These are phyloP conservation scores for Bocquillonia castaneifolia DNA, from an alignment of 441 rosid species.

Conservation along the genomic window DNA sequence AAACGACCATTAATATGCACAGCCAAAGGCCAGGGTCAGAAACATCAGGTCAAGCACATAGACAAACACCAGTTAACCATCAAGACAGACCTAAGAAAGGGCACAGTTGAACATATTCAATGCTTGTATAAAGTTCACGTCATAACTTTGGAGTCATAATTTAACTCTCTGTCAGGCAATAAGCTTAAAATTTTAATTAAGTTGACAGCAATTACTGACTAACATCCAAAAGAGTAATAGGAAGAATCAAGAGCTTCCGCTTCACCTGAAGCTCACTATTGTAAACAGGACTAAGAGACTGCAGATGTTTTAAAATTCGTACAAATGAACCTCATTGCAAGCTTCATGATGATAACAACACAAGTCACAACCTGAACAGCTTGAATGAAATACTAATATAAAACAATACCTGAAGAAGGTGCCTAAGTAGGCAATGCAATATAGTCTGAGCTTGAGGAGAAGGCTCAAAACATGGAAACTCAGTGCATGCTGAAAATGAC, in stretches of 20 bases:
- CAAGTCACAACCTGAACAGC: slow-evolving; percentile 5
- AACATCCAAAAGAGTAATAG: background rate
- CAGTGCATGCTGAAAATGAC: slow-evolving; percentile 93
- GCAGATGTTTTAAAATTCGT: background rate
- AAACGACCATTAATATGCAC: slow-evolving; percentile 1
- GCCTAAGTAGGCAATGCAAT: slow-evolving; percentile 90
- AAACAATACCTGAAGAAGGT: slow-evolving; percentile 85
- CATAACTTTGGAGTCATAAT: background rate
- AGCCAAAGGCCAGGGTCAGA: slow-evolving; percentile 10
- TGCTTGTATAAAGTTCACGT: background rate
- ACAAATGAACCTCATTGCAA: background rate
- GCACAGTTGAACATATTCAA: background rate
- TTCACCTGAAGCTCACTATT: background rate
- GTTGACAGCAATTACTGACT: background rate
- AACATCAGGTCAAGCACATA: slow-evolving; percentile 2
- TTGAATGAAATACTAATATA: background rate
- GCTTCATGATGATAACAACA: background rate
- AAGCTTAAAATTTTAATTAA: slow-evolving; percentile 7
- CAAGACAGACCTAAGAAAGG: background rate
- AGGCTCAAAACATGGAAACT: slow-evolving; percentile 96
- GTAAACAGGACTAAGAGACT: background rate
- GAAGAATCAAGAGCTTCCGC: background rate
- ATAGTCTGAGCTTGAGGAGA: slow-evolving; percentile 98
- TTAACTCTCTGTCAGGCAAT: background rate
- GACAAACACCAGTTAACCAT: background rate